Evolutionary conservation across 2,329 filamentous ascomycete species (phyloP).

Genomic region (Claviceps paspali): DNA sequence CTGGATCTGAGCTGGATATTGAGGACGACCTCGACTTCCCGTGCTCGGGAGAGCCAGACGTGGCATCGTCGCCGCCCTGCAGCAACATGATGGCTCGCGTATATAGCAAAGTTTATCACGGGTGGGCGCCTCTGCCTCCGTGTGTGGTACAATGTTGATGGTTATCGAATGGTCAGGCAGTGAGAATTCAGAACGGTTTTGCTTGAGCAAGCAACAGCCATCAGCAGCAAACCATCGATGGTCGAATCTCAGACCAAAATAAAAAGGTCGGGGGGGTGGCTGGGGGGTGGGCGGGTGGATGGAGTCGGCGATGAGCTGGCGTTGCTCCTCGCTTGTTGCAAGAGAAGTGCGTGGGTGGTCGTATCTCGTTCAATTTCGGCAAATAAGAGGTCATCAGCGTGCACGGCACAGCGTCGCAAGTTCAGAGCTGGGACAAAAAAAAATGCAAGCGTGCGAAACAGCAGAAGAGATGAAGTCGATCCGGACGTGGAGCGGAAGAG

Average conservation of each 20-base stretch:
- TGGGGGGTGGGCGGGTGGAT: background rate
- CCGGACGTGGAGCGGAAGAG: background rate
- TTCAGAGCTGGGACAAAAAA: background rate
- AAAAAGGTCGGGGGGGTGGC: background rate
- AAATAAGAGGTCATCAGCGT: background rate
- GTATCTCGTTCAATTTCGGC: background rate
- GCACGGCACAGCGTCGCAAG: conserved; percentile 5
- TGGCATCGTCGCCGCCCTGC: conserved; percentile 15
- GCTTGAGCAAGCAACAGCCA: conserved; percentile 7
- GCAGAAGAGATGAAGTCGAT: conserved; percentile 1
- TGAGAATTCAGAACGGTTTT: background rate
- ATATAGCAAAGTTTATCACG: background rate
- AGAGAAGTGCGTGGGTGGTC: background rate
- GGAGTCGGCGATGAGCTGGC: background rate
- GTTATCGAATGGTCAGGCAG: conserved; percentile 1
- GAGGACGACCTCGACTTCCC: conserved; percentile 16
- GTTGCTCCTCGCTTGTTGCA: background rate
- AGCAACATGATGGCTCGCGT: conserved; percentile 18
- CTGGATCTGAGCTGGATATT: conserved; percentile 14
- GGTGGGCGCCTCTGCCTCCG: background rate
- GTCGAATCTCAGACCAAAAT: background rate
- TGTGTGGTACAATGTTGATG: background rate
- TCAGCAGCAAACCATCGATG: conserved; percentile 1
- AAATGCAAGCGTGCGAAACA: conserved; percentile 2
- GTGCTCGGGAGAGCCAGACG: conserved; percentile 10